A percentile compares a stretch with the other conserved stretches of the same genome.
These are phyloP conservation scores for Plasmodium chabaudi DNA, from an alignment of 169 alveolate genomes.

Conservation along the genomic window DNA sequence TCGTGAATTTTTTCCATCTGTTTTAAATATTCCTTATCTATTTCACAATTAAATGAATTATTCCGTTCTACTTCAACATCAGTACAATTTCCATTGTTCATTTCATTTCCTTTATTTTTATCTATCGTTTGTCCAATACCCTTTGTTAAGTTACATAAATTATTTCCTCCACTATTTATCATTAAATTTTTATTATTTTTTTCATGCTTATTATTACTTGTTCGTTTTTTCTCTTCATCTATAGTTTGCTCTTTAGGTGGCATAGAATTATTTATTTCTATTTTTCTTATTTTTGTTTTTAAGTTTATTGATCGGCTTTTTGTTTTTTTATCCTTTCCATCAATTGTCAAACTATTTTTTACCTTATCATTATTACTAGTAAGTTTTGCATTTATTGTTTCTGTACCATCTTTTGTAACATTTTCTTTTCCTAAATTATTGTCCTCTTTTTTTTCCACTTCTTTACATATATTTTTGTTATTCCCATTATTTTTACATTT, in stretches of 20 bases:
- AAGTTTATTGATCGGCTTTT: background rate
- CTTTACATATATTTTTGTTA: constrained; percentile 1
- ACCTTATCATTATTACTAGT: background rate
- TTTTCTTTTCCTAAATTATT: background rate
- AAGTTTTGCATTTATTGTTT: background rate
- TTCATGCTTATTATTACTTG: background rate
- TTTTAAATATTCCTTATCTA: constrained; percentile 6
- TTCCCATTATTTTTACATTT: background rate
- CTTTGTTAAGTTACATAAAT: background rate
- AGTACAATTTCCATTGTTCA: too few species aligned
- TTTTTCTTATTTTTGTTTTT: constrained; percentile 25
- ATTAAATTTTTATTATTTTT: background rate
- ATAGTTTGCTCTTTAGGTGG: too few species aligned
- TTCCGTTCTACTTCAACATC: background rate
- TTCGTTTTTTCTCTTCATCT: too few species aligned
- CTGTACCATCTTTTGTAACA: background rate
- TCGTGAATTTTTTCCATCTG: constrained; percentile 28
- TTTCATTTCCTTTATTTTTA: too few species aligned
- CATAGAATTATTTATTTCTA: too few species aligned
- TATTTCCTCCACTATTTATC: background rate
- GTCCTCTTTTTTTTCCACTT: constrained; percentile 2
- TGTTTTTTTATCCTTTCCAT: constrained; percentile 11
- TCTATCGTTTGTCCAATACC: too few species aligned
- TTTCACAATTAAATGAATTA: constrained; percentile 6
- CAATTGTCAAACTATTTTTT: background rate